Evolutionary conservation across 2,329 filamentous ascomycete species (phyloP), one percentile per base, ranked within the genome.

Genomic region (Pyrenochaeta sp.): DNA sequence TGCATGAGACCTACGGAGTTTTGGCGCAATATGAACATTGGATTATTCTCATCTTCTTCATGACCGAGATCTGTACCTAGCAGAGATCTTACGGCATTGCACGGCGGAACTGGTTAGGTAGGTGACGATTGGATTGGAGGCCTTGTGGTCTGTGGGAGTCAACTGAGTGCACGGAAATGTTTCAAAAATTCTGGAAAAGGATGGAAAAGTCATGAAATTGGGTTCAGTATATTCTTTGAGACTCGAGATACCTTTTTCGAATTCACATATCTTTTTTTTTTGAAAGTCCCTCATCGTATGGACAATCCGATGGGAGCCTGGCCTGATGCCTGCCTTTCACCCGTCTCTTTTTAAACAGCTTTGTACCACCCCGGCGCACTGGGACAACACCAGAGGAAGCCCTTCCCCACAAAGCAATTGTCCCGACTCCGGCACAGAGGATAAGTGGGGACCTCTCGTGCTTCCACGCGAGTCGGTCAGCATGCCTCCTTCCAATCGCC

Each of bases 1-100:
- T 67, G 66, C 65, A 71, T 68, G 56, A 65, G 64, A 60, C 62
- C 64, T 53, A 52, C 56, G 69, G 68, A 67, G 69, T 73, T 71
- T 63, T 65, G 67, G 68, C 63, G 63, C 63, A 62, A 54, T 54
- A 56, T 57, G 29, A 43, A 41, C 54, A 61, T 58, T 43, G 55
- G 52, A 54, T 51, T 50, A 51, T 51, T 58, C 48, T 58, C 47
- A 45, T 57, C 9, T 51, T 56, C 49, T 44, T 51, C 49, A 60
- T 45, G 20, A 56, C 42, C 42, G 44, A 59, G 37, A 58, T 60
- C 42, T 52, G 54, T 53, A 53, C 42, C 51, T 47, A 33, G 53
- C 55, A 45, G 58, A 52, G 43, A 62, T 56, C 54, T 62, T 58
- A 67, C 59, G 58, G 62, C 57, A 46, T 51, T 63, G 60, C 51